These are phyloP conservation scores for Solanum tarijense DNA, from an alignment of 257 asterid genomes.

Conservation along the genomic window DNA sequence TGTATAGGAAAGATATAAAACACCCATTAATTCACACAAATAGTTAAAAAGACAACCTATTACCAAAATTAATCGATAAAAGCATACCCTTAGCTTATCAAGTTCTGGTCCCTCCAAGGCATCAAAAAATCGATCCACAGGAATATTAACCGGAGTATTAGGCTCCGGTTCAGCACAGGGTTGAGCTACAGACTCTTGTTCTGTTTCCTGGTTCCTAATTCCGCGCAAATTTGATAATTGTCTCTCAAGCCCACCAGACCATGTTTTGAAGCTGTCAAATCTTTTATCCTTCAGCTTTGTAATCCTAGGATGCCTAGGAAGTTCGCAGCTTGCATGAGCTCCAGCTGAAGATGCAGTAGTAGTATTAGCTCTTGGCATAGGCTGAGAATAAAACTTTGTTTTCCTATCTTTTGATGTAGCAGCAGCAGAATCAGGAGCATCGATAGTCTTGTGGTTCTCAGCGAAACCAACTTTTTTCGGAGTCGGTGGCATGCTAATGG, in stretches of 20 bases:
- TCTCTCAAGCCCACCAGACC: constrained; percentile 72
- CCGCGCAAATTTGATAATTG: constrained; percentile 49
- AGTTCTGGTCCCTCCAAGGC: constrained; percentile 87
- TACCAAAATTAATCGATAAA: neutral
- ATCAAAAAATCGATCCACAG: constrained; percentile 62
- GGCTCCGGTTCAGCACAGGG: constrained; percentile 19
- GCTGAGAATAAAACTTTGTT: constrained; percentile 48
- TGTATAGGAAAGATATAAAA: neutral
- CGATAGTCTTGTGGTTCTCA: constrained; percentile 4
- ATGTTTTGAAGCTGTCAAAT: constrained; percentile 71
- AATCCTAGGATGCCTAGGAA: constrained; percentile 27
- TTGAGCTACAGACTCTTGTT: constrained; percentile 14
- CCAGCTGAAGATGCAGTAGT: constrained; percentile 6
- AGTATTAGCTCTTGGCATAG: constrained; percentile 28
- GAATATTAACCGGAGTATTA: constrained; percentile 18
- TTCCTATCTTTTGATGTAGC: neutral
- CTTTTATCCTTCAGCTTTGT: constrained; percentile 33
- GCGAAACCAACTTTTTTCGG: constrained; percentile 37
- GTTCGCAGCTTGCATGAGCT: constrained; percentile 8
- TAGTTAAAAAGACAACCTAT: neutral
- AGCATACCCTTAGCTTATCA: constrained; percentile 55
- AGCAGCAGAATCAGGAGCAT: constrained; percentile 1
- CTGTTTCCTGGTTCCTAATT: constrained; percentile 13
- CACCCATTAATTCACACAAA: neutral
- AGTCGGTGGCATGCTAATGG: constrained; percentile 70